Evolutionary conservation across 192 early-diverging fungal species (phyloP), one percentile per base, ranked within the genome.

Genomic region (Spinellus fusiger): DNA sequence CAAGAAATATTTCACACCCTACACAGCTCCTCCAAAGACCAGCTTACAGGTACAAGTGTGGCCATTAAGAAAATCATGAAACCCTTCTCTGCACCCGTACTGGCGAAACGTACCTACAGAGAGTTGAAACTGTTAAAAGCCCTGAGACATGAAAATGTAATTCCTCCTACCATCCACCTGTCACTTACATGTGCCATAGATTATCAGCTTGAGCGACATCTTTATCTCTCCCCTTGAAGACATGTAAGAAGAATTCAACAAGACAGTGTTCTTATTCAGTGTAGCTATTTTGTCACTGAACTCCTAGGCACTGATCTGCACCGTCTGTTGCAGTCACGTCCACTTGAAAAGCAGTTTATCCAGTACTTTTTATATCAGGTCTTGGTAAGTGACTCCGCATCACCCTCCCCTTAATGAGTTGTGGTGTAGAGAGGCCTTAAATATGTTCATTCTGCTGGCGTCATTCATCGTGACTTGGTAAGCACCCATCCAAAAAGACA

Each of bases 281-380:
- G 15, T 64, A 86, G 81, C 35, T 98, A 98, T 74, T 95, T 98
- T 77, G 94, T 98, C 25, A 96, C 94, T 6, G 96, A 98, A 66
- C 76, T 96, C 37, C 73, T 98, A 20, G 96, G 93, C 61, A 95
- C 96, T 1, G 96, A 98, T 75, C 80, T 98, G 49, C 93, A 96
- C 72, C 87, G 94, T 48, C 82, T 98, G 48, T 77, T 96, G 46
- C 88, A 89, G 49, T 89, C 90, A 34, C 81, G 93, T 62, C 92
- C 92, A 23, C 76, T 98, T 55, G 93, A 95, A 59, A 92, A 91
- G 71, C 92, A 94, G 70, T 95, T 94, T 59, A 89, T 95, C 62
- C 92, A 98, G 74, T 98, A 94, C 84, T 98, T 98, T 74, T 80
- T 94, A 69, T 98, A 95, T 72, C 96, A 98, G 68, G 93, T 98